phyloP scores from a whole-genome alignment of 768 basidiomycete genomes.

The Tephrocybe rancida region DNA sequence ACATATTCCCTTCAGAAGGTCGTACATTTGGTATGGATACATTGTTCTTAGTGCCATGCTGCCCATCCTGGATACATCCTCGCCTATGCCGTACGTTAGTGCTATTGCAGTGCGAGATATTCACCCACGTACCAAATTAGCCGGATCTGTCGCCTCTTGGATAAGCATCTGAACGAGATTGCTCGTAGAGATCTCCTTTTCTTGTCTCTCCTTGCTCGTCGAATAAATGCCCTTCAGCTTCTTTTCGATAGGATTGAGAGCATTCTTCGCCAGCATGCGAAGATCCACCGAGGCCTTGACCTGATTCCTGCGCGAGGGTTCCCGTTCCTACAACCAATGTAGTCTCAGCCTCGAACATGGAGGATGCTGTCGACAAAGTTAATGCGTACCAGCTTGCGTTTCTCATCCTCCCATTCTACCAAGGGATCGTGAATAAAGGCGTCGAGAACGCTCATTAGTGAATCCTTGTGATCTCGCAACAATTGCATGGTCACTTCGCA shows the following conservation, averaged over 20 bases:
- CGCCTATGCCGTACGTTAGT: conserved; percentile 46
- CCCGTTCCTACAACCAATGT: conserved; percentile 40
- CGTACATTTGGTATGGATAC: background rate
- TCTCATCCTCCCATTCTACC: conserved; percentile 92
- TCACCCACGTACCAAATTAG: conserved; percentile 56
- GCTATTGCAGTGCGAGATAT: background rate
- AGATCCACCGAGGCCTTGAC: conserved; percentile 58
- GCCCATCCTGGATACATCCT: conserved; percentile 95
- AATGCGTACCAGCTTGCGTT: conserved; percentile 62
- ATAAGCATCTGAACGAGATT: conserved; percentile 93
- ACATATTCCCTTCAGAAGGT: background rate
- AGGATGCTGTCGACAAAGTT: background rate
- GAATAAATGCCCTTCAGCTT: conserved; percentile 79
- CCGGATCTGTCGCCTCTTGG: conserved; percentile 77
- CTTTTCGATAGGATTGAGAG: conserved; percentile 79
- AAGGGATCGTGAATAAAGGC: conserved; percentile 97
- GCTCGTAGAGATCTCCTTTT: conserved; percentile 69
- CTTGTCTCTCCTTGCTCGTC: conserved; percentile 51
- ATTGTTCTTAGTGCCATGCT: conserved; percentile 65
- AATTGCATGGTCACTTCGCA: conserved; percentile 90
- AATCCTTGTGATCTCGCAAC: conserved; percentile 88
- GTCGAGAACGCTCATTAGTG: conserved; percentile 92
- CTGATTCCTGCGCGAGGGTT: conserved; percentile 40
- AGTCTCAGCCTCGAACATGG: no score
- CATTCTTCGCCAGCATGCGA: conserved; percentile 67